These are phyloP conservation scores for Cadophora gregata DNA, from an alignment of 2,329 filamentous ascomycete genomes.

Conservation along the genomic window DNA sequence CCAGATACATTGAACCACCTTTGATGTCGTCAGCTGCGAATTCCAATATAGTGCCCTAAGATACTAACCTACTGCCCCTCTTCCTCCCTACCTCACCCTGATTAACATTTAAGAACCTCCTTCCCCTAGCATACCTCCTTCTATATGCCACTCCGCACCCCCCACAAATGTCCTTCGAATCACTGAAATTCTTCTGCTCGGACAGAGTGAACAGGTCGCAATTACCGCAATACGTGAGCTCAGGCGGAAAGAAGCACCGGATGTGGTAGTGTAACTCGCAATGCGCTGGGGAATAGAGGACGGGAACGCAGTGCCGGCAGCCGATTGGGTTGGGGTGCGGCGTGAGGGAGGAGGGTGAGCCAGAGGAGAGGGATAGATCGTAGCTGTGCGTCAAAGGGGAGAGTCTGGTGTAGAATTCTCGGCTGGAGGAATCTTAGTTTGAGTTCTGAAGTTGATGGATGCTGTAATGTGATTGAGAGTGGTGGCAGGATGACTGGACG, in stretches of 20 bases:
- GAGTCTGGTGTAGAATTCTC: conserved; percentile 30
- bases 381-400: conserved; percentile 4
- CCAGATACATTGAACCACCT: conserved; percentile 9
- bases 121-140: conserved; percentile 33
- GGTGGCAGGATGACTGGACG: neutral
- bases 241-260: conserved; percentile 29
- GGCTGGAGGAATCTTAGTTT: conserved; percentile 21
- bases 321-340: conserved; percentile 24
- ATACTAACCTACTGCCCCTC: conserved; percentile 11
- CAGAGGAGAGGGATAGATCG: conserved; percentile 21
- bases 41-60: neutral
- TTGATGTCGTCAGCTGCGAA: neutral
- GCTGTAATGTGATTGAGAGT: neutral
- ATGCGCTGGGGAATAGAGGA: conserved; percentile 38
- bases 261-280: conserved; percentile 41
- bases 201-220: conserved; percentile 32
- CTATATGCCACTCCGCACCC: conserved; percentile 30
- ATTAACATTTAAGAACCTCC: conserved; percentile 30
- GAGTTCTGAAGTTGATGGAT: neutral
- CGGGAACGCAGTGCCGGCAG: conserved; percentile 37
- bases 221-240: conserved; percentile 30
- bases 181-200: conserved; percentile 4
- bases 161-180: conserved; percentile 25
- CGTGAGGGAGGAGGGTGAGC: conserved; percentile 28
- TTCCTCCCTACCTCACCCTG: conserved; percentile 19